Evolutionary conservation across 305 asterid genomes (phyloP), one percentile per base, ranked within the genome.

Genomic region (Stenogyne calaminthoides): DNA sequence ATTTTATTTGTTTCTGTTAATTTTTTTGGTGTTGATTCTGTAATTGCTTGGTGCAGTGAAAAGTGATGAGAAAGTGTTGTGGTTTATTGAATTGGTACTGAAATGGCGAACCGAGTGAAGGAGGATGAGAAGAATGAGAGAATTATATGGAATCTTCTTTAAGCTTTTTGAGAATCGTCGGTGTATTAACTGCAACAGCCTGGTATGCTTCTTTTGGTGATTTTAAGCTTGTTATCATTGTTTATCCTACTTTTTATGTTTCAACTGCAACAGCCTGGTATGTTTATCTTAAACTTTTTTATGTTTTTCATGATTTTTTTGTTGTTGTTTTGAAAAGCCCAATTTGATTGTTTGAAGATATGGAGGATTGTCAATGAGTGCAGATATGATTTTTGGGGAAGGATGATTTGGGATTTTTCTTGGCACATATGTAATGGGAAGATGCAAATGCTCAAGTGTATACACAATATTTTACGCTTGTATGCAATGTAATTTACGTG

Each of bases 171-270:
- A 91, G 63, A 95, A 95, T 71, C 96, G 96, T 46, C 84, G 93
- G 84, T 95, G 99, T 79, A 88, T 95, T 52, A 95, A 95, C 85
- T 95, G 98, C 86, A 89, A 91, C 74, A 91, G 91, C 82, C 81
- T 95, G 99, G 99, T 95, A 84, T 57, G 87, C 15, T 76, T 58
- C 6, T 15, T 73, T 37, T 22, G 49, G 64, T n/a, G 64, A 18
- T 67, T 42, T n/a, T 59, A 9, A 16, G 56, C 71, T 83, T 77
- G 37, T 32, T 32, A 25, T 19, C 27, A n/a, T n/a, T n/a, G n/a
- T n/a, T n/a, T n/a, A n/a, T 18, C 52, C n/a, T 34, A 59, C 55
- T 47, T 27, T 10, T 69, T 22, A 36, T 27, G 60, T 49, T 73
- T 9, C 34, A 20, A 29, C n/a, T n/a, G n/a, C n/a, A n/a, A n/a